phyloP scores from a whole-genome alignment of 2,329 filamentous ascomycete species.

The Aureobasidium sp. region DNA sequence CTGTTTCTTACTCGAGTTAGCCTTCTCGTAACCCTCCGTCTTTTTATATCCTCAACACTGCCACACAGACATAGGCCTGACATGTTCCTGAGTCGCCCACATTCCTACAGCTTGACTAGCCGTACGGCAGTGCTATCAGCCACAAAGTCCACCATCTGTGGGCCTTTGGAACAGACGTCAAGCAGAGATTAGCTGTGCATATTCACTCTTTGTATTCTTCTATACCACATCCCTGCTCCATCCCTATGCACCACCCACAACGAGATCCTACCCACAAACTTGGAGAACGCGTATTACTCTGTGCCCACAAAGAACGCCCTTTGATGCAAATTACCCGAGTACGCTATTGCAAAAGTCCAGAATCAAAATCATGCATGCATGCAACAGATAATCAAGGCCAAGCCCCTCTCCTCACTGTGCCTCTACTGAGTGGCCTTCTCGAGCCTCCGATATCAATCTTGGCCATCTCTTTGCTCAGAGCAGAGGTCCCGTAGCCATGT shows the following conservation, averaged over 20 bases:
- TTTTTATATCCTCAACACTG: background rate
- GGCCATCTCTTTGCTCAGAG: conserved; percentile 64
- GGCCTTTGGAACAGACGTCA: too few relatives aligned
- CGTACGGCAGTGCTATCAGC: too few relatives aligned
- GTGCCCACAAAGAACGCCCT: too few relatives aligned
- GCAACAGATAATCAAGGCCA: background rate
- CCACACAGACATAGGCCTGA: too few relatives aligned
- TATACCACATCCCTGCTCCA: background rate
- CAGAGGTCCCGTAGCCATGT: conserved; percentile 41
- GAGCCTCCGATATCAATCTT: conserved; percentile 39
- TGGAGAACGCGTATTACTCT: background rate
- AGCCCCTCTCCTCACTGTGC: conserved; percentile 9
- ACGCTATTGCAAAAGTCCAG: too few relatives aligned
- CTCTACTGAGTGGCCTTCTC: background rate
- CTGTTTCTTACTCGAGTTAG: background rate
- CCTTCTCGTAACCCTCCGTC: background rate
- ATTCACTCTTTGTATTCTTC: conserved; percentile 7
- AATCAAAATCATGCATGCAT: background rate
- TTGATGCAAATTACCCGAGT: too few relatives aligned
- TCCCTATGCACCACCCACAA: background rate
- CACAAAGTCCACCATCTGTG: too few relatives aligned
- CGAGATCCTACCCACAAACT: background rate
- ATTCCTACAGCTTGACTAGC: too few relatives aligned
- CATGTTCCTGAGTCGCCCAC: too few relatives aligned
- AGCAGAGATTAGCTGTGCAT: too few relatives aligned